Evolutionary conservation across 345 rosid genomes (phyloP).

Genomic region (Citrus maxima): DNA sequence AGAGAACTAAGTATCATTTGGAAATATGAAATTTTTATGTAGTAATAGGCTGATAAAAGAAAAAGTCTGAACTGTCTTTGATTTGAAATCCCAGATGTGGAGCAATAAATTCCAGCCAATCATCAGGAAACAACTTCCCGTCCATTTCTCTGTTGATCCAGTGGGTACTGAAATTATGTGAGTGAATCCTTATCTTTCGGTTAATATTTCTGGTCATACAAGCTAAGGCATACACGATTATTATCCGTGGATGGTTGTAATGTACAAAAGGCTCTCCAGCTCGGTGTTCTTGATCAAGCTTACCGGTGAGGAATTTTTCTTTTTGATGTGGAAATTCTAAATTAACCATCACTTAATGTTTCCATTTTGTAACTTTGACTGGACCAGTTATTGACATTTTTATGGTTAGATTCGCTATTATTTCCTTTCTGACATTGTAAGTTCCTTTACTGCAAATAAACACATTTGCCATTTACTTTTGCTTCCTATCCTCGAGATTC

Average conservation of each 20-base stretch:
- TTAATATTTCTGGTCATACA: slow-evolving; percentile 9
- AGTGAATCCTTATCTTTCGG: slow-evolving; percentile 10
- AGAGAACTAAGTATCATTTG: neutral
- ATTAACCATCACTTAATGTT: neutral
- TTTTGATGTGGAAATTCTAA: neutral
- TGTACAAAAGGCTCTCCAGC: neutral
- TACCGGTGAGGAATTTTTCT: neutral
- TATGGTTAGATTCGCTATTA: neutral
- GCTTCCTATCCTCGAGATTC: neutral
- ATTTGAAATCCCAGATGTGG: slow-evolving; percentile 60
- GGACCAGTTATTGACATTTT: neutral
- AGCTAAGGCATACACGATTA: slow-evolving; percentile 7
- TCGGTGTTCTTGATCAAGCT: neutral
- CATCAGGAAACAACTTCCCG: slow-evolving; percentile 35
- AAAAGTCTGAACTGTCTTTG: slow-evolving; percentile 9
- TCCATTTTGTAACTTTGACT: neutral
- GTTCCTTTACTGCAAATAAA: neutral
- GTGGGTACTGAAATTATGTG: slow-evolving; percentile 84
- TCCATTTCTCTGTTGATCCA: slow-evolving; percentile 77
- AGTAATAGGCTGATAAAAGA: neutral
- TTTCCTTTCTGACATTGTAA: neutral
- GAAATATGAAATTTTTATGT: neutral
- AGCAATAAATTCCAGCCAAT: slow-evolving; percentile 52
- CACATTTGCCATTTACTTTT: neutral
- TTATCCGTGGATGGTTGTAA: neutral